These are phyloP conservation scores for Suhomyces canberraensis DNA, from an alignment of 805 yeast species.

Conservation along the genomic window DNA sequence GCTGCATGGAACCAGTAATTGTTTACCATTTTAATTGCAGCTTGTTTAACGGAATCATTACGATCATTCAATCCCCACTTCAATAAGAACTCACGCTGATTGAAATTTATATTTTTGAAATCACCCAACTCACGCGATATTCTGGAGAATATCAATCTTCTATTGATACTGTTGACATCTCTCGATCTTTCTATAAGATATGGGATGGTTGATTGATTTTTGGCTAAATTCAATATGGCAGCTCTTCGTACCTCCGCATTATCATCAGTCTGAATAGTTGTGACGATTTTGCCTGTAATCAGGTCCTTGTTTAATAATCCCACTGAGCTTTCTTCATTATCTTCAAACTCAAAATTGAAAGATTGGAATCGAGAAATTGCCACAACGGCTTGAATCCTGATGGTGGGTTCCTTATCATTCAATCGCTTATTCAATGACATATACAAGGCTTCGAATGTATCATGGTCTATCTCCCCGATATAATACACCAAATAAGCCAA, in stretches of 20 bases:
- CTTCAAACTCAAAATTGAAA: conserved; percentile 29
- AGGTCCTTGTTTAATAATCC: conserved; percentile 9
- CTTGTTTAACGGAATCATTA: conserved; percentile 66
- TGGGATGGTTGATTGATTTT: conserved; percentile 50
- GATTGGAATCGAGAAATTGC: conserved; percentile 76
- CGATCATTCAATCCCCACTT: conserved; percentile 88
- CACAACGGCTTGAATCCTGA: conserved; percentile 80
- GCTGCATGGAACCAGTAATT: conserved; percentile 68
- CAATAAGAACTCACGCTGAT: conserved; percentile 62
- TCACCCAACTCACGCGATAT: conserved; percentile 66
- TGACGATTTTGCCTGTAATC: conserved; percentile 7
- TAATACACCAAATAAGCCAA: conserved; percentile 68
- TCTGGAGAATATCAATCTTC: conserved; percentile 70
- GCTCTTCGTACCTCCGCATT: conserved; percentile 89
- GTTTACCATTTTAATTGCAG: conserved; percentile 70
- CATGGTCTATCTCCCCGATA: conserved; percentile 73
- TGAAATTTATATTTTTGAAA: conserved; percentile 47
- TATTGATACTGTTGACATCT: conserved; percentile 67
- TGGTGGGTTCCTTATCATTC: conserved; percentile 70
- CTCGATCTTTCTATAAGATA: conserved; percentile 75
- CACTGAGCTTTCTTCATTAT: conserved; percentile 23
- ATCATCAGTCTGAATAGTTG: conserved; percentile 69
- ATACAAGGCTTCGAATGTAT: conserved; percentile 59
- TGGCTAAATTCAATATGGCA: conserved; percentile 67
- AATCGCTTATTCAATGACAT: conserved; percentile 61